Conservation (phyloP, 2,329 filamentous ascomycete genomes). For the Saccharata proteae region DNA sequence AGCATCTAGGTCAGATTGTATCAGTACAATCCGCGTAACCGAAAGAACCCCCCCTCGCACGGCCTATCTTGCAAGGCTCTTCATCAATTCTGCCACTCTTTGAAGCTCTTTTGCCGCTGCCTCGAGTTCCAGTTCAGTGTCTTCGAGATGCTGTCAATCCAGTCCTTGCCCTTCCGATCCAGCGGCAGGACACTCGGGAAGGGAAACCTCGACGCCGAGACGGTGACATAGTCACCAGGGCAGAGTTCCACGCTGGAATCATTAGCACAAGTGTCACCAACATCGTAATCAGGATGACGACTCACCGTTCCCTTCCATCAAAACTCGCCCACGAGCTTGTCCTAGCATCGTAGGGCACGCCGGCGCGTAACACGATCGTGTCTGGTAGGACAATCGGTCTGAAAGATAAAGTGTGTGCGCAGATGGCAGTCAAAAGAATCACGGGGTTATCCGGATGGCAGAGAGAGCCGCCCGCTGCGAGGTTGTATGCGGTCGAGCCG, state of each 20-base stretch:
- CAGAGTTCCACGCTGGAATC: conserved; percentile 47
- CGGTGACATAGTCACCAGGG: conserved; percentile 74
- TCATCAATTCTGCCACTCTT: conserved; percentile 24
- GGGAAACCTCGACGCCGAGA: conserved; percentile 67
- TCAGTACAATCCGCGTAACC: no score
- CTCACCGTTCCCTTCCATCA: conserved; percentile 71
- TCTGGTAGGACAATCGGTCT: conserved; percentile 93
- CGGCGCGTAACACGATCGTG: conserved; percentile 83
- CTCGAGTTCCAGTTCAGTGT: conserved; percentile 74
- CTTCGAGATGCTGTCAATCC: conserved; percentile 68
- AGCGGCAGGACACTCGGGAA: conserved; percentile 66
- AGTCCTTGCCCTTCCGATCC: conserved; percentile 60
- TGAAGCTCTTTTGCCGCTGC: conserved; percentile 59
- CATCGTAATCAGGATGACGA: background rate
- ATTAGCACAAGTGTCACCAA: no score
- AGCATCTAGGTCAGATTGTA: no score
- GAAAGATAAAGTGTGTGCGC: conserved; percentile 89
- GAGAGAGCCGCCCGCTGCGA: conserved; percentile 86
- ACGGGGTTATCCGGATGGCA: conserved; percentile 96
- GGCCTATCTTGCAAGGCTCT: no score
- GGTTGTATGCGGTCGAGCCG: conserved; percentile 88
- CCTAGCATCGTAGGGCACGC: conserved; percentile 87
- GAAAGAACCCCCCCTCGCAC: no score
- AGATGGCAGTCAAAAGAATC: conserved; percentile 88
- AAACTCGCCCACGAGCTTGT: conserved; percentile 96